Percentiles rank a stretch among this genome's conserved stretches.
These are phyloP conservation scores for Apiotrichum gamsii DNA, from an alignment of 1,284 basidiomycete genomes.

Conservation along the genomic window DNA sequence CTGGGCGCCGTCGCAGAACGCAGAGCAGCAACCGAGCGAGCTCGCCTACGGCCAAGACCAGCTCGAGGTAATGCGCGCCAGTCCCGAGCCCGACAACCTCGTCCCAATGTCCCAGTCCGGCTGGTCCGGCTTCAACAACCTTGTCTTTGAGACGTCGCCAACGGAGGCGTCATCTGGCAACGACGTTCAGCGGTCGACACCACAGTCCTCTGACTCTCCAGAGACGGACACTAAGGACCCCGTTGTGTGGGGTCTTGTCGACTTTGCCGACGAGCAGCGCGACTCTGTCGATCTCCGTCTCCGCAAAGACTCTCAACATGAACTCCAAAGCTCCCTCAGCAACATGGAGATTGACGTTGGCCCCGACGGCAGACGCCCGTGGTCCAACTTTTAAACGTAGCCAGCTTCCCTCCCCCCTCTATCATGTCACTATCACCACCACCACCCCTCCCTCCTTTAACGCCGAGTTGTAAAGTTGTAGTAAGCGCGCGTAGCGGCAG, in stretches of 20 bases:
- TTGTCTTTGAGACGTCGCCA: constrained; percentile 34
- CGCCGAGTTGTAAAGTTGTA: no score
- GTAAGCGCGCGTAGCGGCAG: no score
- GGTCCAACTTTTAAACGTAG: constrained; percentile 5
- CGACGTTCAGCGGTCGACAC: constrained; percentile 25
- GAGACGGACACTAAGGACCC: constrained; percentile 22
- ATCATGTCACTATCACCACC: no score
- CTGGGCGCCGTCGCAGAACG: constrained; percentile 8
- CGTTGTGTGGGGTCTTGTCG: constrained; percentile 17
- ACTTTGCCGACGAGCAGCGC: constrained; percentile 10
- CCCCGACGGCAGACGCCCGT: constrained; percentile 7
- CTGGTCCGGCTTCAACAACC: constrained; percentile 14
- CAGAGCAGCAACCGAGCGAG: background rate
- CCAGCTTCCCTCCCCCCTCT: no score
- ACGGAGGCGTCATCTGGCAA: constrained; percentile 25
- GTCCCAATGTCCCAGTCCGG: constrained; percentile 20
- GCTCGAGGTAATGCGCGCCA: constrained; percentile 32
- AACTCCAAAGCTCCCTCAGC: constrained; percentile 27
- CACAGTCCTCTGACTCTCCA: constrained; percentile 14
- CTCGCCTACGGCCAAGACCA: constrained; percentile 12
- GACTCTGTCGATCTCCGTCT: background rate
- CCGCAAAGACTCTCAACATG: constrained; percentile 27
- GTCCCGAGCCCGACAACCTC: constrained; percentile 31
- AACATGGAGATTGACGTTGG: constrained; percentile 27
- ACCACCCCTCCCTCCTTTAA: no score